A percentile compares a stretch with the other conserved stretches of the same genome.
These are phyloP conservation scores for Mycena vulgaris DNA, from an alignment of 768 basidiomycete species.

Conservation along the genomic window DNA sequence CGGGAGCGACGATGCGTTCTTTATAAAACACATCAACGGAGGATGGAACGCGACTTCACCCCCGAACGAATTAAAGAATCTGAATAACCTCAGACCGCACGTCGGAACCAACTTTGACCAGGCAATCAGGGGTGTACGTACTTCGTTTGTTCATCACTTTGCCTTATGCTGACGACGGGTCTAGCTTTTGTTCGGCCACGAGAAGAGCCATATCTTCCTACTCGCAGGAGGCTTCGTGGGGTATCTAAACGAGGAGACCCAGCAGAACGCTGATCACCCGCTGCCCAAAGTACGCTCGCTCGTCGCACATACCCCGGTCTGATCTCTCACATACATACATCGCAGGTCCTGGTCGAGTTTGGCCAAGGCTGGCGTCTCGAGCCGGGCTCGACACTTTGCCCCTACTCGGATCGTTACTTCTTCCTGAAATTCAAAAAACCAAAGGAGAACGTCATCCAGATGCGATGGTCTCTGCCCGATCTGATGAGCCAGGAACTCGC, in stretches of 20 bases:
- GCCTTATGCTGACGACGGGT: neutral
- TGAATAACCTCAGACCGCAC: neutral
- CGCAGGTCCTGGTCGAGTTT: slow-evolving; percentile 7
- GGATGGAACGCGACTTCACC: slow-evolving; percentile 16
- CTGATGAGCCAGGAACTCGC: slow-evolving; percentile 1
- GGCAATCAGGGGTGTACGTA: too few species aligned
- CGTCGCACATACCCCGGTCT: neutral
- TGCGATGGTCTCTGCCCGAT: slow-evolving; percentile 5
- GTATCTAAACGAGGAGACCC: slow-evolving; percentile 11
- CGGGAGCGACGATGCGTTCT: slow-evolving; percentile 6
- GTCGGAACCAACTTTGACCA: too few species aligned
- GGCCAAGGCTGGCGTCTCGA: slow-evolving; percentile 18
- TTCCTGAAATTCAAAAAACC: slow-evolving; percentile 22
- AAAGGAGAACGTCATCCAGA: slow-evolving; percentile 16
- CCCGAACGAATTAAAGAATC: neutral
- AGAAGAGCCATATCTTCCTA: slow-evolving; percentile 5
- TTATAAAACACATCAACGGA: slow-evolving; percentile 9
- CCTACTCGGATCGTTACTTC: slow-evolving; percentile 22
- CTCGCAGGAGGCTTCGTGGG: neutral
- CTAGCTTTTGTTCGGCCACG: slow-evolving; percentile 9
- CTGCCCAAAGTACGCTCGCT: slow-evolving; percentile 11
- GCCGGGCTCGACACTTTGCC: slow-evolving; percentile 19
- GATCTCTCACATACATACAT: too few species aligned
- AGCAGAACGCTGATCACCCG: slow-evolving; percentile 7
- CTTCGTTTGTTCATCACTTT: too few species aligned